phyloP scores from a whole-genome alignment of 352 stramenopile species.

The Albugo laibachii region DNA sequence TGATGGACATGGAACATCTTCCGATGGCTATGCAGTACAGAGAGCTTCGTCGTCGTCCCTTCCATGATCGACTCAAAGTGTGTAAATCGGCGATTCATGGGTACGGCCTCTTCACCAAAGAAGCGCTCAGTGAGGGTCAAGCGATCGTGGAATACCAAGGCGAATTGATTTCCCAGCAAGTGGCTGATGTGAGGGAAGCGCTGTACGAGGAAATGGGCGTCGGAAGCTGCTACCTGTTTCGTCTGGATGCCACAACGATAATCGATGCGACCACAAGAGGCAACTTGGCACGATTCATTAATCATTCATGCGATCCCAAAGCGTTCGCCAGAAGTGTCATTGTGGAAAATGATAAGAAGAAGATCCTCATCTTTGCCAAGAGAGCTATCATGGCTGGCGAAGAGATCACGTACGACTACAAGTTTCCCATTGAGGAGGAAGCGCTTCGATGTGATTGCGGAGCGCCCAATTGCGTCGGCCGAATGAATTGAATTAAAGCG shows the following conservation, averaged over 20 bases:
- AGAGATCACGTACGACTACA: slow-evolving; percentile 94
- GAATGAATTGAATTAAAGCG: slow-evolving; percentile 77
- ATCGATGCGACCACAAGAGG: slow-evolving; percentile 88
- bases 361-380: slow-evolving; percentile 93
- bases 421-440: slow-evolving; percentile 93
- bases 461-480: slow-evolving; percentile 84
- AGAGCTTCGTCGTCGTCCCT: slow-evolving; percentile 77
- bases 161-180: slow-evolving; percentile 77
- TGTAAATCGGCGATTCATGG: slow-evolving; percentile 90
- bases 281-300: slow-evolving; percentile 92
- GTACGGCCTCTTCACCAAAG: slow-evolving; percentile 91
- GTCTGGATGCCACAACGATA: slow-evolving; percentile 86
- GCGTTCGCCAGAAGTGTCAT: slow-evolving; percentile 82
- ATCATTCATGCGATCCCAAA: slow-evolving; percentile 90
- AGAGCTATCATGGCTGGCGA: slow-evolving; percentile 79
- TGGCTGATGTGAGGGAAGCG: slow-evolving; percentile 86
- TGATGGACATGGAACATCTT: slow-evolving; percentile 64
- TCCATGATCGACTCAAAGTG: slow-evolving; percentile 81
- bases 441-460: slow-evolving; percentile 87
- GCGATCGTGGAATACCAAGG: slow-evolving; percentile 97
- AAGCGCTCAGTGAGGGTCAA: slow-evolving; percentile 76
- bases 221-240: slow-evolving; percentile 96
- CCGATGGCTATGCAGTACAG: slow-evolving; percentile 83
- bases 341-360: slow-evolving; percentile 80
- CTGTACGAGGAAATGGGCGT: slow-evolving; percentile 87